Percentiles rank a stretch among this genome's conserved stretches.
These are phyloP conservation scores for Phytophthora crassamura DNA, from an alignment of 352 stramenopile genomes.

Conservation along the genomic window DNA sequence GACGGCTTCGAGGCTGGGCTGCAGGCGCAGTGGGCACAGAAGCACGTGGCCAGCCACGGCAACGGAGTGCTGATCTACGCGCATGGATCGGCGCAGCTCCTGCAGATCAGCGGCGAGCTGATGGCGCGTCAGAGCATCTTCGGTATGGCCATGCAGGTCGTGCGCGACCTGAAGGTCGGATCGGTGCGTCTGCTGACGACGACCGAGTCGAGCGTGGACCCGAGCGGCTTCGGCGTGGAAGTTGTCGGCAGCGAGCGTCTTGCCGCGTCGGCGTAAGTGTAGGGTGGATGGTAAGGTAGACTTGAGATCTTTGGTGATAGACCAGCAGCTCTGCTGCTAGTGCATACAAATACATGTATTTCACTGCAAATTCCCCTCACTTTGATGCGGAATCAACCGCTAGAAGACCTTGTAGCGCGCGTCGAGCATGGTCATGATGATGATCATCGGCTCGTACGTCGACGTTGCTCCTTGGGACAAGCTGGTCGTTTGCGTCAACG, in stretches of 20 bases:
- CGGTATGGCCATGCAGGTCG: conserved; percentile 77
- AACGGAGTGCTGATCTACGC: conserved; percentile 65
- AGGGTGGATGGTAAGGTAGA: conserved; percentile 4
- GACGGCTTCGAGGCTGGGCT: conserved; percentile 42
- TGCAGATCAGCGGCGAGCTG: conserved; percentile 78
- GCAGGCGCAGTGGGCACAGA: conserved; percentile 68
- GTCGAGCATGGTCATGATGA: too few species aligned
- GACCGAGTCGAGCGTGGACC: conserved; percentile 48
- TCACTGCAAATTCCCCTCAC: too few species aligned
- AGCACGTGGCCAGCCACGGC: conserved; percentile 48
- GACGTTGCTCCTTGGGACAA: too few species aligned
- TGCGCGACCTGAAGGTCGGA: conserved; percentile 50
- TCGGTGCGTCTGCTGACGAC: conserved; percentile 61
- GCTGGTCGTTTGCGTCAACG: too few species aligned
- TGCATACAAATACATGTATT: conserved; percentile 3
- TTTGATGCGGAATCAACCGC: too few species aligned
- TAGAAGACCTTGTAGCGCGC: too few species aligned
- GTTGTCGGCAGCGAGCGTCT: conserved; percentile 39
- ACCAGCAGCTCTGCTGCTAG: background rate
- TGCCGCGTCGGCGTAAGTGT: conserved; percentile 19
- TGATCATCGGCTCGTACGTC: too few species aligned
- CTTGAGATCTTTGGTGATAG: conserved; percentile 22
- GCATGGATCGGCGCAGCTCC: conserved; percentile 55
- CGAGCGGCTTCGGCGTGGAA: conserved; percentile 64
- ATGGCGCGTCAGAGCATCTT: conserved; percentile 88